Evolutionary conservation across 73 alveolate species (phyloP).

Genomic region (Uronychia binucleata): DNA sequence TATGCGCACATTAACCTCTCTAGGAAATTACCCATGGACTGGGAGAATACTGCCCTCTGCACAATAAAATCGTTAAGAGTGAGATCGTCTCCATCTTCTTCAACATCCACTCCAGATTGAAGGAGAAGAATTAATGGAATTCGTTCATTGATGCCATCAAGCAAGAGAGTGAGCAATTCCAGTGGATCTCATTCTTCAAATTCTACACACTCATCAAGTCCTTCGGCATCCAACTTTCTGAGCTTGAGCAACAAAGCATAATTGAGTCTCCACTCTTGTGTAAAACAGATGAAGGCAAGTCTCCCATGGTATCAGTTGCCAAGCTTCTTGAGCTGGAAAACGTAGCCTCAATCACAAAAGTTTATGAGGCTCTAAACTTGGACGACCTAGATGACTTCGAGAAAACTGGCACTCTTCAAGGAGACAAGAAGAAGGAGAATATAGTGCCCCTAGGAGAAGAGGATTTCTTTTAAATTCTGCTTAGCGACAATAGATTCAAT

Average conservation of each 20-base stretch:
- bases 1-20: no score
- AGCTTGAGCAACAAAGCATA: neutral
- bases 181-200: neutral
- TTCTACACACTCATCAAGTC: neutral
- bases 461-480: neutral
- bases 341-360: neutral
- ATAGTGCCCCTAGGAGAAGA: neutral
- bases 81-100: neutral
- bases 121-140: neutral
- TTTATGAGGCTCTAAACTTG: neutral
- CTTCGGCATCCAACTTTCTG: neutral
- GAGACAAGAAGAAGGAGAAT: neutral
- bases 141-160: neutral
- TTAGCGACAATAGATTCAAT: slow-evolving; percentile 15
- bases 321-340: neutral
- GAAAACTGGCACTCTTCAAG: neutral
- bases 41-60: slow-evolving; percentile 24
- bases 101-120: neutral
- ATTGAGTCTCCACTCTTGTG: neutral
- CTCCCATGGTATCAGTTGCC: neutral
- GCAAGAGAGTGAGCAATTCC: neutral
- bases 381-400: slow-evolving; percentile 44
- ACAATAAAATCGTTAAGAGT: slow-evolving; percentile 9
- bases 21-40: slow-evolving; percentile 51
- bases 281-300: neutral